Conservation (phyloP, 2,329 filamentous ascomycete species). For the Neonectria ditissima region DNA sequence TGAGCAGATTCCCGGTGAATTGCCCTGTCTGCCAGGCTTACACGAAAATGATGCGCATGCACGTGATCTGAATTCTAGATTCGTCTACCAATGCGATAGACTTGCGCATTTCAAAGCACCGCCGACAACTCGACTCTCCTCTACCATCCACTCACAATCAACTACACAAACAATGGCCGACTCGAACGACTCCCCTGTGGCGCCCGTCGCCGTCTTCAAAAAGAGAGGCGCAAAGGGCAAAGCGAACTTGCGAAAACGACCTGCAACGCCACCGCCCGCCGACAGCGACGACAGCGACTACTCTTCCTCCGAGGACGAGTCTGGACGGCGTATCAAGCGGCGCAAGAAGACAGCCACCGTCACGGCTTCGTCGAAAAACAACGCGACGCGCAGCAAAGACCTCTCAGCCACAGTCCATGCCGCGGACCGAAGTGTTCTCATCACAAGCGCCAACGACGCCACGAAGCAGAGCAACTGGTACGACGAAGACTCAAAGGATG, state of each 20-base stretch:
- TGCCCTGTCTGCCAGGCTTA: too few relatives aligned
- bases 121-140: neutral
- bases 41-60: neutral
- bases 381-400: conserved; percentile 50
- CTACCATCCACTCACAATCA: neutral
- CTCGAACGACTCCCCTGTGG: conserved; percentile 46
- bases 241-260: conserved; percentile 82
- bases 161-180: conserved; percentile 35
- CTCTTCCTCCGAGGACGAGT: conserved; percentile 81
- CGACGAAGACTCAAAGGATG: conserved; percentile 73
- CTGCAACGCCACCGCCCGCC: conserved; percentile 80
- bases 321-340: conserved; percentile 82
- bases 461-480: conserved; percentile 93
- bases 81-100: neutral
- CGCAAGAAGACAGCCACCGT: conserved; percentile 76
- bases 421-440: conserved; percentile 71
- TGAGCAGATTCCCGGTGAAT: too few relatives aligned
- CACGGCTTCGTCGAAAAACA: conserved; percentile 70
- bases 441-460: conserved; percentile 82
- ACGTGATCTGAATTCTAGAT: conserved; percentile 3
- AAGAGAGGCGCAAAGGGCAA: conserved; percentile 84
- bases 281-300: conserved; percentile 71
- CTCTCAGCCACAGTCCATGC: conserved; percentile 66
- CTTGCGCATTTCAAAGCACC: conserved; percentile 4
- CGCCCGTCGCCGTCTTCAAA: conserved; percentile 80